These are phyloP conservation scores for Angophora floribunda DNA, from an alignment of 345 rosid species.

Conservation along the genomic window DNA sequence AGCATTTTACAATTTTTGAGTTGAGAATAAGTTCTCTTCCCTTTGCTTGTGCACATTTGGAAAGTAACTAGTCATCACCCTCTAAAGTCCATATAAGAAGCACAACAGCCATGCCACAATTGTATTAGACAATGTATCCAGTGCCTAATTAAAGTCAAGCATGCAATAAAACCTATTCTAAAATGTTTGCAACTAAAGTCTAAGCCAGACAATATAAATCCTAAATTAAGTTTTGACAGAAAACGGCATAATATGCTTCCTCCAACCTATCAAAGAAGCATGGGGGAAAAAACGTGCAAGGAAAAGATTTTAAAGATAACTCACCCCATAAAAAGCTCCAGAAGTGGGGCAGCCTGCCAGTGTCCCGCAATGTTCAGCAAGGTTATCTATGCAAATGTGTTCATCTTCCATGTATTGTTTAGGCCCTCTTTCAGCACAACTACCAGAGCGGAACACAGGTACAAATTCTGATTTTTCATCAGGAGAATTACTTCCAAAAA, in stretches of 20 bases:
- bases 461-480: slow-evolving; percentile 43
- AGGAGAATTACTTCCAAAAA: slow-evolving; percentile 32
- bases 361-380: slow-evolving; percentile 44
- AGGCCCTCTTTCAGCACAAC: slow-evolving; percentile 90
- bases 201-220: not conserved
- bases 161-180: not conserved
- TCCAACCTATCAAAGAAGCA: not conserved
- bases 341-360: slow-evolving; percentile 40
- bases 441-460: slow-evolving; percentile 77
- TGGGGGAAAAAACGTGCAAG: not conserved
- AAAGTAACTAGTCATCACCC: not conserved
- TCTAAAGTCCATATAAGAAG: not conserved
- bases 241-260: not conserved
- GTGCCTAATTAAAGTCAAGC: not conserved
- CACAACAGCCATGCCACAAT: not conserved
- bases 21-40: not conserved
- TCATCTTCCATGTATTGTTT: slow-evolving; percentile 95
- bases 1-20: not conserved
- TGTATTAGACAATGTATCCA: not conserved
- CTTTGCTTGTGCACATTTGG: not conserved
- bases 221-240: not conserved
- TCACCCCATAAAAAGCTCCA: slow-evolving; percentile 96
- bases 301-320: not conserved
- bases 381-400: slow-evolving; percentile 82
- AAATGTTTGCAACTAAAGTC: not conserved